Base-by-base conservation (phyloP, 495 filamentous ascomycete genomes). In the Hypoxylon subgilvum region DNA sequence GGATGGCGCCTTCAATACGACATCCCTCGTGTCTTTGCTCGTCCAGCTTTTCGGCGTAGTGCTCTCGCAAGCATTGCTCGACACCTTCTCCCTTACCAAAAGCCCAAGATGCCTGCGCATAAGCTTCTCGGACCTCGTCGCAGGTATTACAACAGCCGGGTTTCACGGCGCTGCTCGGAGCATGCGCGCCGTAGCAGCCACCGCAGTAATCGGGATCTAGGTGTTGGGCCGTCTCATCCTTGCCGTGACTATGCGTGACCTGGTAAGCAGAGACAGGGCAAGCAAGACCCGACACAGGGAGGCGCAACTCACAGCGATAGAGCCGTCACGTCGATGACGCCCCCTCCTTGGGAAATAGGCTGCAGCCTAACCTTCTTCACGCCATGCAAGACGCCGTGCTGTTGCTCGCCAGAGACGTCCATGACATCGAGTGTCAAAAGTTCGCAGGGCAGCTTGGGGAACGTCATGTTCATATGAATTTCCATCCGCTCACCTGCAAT, bases 351-450 rank as follows among this genome's bases (percentile, higher is more conserved):
- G 5, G 78, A 77, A 46, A 73, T 74, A 1, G 90, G 78, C 31
- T 84, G 76, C 30, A 98, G 79, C 57, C 94, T 86, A 35, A 96
- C 88, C 71, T 96, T 96, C 69, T 82, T 87, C 56, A 98, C 84
- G 19, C 94, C 94, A 69, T 97, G 93, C 67, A 88, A 84, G 48
- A 98, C 89, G 34, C 94, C 95, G 42, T 88, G 86, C 69, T 98
- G 94, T 69, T 96, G 88, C 71, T 98, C 94, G 34, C 94, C 94
- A 10, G 90, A 95, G 8, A 98, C 92, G 73, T 98, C 94, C 94
- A 98, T 97, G 30, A 98, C 93, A 69, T 98, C 94, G 60, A 98
- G 85, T 12, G 94, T 97, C 44, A 97, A 76, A 40, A 98, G 86
- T 73, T 97, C 92, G 77, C 94, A 98, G 25, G 94, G 94, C 23